Conservation (phyloP, 306 rosid species). For the Castanospermum australe region DNA sequence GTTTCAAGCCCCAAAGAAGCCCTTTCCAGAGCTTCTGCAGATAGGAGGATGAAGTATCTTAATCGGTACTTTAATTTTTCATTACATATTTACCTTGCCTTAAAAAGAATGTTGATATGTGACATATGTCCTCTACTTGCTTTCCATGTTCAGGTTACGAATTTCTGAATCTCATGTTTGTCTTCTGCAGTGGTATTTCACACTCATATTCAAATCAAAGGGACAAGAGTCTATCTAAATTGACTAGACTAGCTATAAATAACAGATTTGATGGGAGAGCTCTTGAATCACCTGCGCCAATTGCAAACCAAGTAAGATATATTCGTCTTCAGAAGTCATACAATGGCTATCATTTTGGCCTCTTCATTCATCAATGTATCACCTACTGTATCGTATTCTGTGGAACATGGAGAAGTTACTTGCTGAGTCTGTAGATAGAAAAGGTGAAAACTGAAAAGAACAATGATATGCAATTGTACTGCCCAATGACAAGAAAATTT, state of each 20-base stretch:
- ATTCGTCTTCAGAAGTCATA: not conserved
- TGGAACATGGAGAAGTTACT: conserved; percentile 19
- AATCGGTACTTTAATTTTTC: conserved; percentile 57
- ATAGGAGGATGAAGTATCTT: conserved; percentile 82
- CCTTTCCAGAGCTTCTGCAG: conserved; percentile 93
- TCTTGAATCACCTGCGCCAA: conserved; percentile 73
- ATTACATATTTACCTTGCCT: conserved; percentile 3
- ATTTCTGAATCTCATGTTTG: conserved; percentile 19
- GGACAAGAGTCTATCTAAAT: conserved; percentile 67
- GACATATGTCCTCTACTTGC: conserved; percentile 7
- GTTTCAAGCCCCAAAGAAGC: conserved; percentile 97
- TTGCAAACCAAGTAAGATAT: conserved; percentile 71
- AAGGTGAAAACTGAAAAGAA: conserved; percentile 17
- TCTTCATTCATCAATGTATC: conserved; percentile 17
- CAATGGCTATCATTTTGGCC: conserved; percentile 20
- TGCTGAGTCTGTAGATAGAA: conserved; percentile 4
- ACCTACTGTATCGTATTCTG: not conserved
- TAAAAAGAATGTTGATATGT: not conserved
- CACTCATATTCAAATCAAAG: conserved; percentile 75
- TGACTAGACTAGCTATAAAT: conserved; percentile 83
- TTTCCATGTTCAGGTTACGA: conserved; percentile 7
- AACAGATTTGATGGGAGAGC: conserved; percentile 68
- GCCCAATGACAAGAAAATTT: conserved; percentile 19
- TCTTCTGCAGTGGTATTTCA: conserved; percentile 59
- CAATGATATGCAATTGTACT: conserved; percentile 5